These are phyloP conservation scores for Mycena latifolia DNA, from an alignment of 768 basidiomycete genomes.

Conservation along the genomic window DNA sequence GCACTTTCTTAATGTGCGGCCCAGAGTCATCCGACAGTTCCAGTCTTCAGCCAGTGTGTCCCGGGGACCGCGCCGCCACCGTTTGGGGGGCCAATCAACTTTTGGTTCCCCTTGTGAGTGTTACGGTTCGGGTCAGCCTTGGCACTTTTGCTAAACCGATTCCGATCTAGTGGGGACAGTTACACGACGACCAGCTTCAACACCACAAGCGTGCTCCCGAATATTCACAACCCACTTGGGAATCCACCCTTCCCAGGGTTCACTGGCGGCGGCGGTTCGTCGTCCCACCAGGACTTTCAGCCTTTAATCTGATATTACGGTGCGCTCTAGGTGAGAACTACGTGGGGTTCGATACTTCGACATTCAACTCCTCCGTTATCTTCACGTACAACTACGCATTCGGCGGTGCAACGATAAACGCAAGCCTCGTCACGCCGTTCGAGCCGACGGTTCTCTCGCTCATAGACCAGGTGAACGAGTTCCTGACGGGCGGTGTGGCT, in stretches of 20 bases:
- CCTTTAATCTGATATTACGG: neutral
- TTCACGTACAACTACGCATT: slow-evolving; percentile 77
- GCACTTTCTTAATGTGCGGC: slow-evolving; percentile 13
- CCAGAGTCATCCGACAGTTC: neutral
- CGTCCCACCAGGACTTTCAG: neutral
- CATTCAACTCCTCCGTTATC: slow-evolving; percentile 65
- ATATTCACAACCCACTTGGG: slow-evolving; percentile 48
- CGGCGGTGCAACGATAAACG: slow-evolving; percentile 75
- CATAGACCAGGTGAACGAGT: slow-evolving; percentile 73
- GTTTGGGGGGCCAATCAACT: slow-evolving; percentile 48
- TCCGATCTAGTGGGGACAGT: slow-evolving; percentile 43
- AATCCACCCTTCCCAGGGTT: slow-evolving; percentile 54
- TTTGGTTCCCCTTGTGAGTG: slow-evolving; percentile 34
- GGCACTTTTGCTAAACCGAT: no score
- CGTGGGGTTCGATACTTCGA: slow-evolving; percentile 65
- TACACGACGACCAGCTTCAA: slow-evolving; percentile 52
- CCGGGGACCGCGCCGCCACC: slow-evolving; percentile 42
- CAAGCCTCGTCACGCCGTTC: slow-evolving; percentile 67
- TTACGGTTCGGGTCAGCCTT: no score
- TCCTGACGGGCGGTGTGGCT: slow-evolving; percentile 59
- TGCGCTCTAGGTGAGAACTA: slow-evolving; percentile 62
- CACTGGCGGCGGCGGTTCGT: slow-evolving; percentile 40
- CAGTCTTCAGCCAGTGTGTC: slow-evolving; percentile 58
- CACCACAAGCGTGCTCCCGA: slow-evolving; percentile 41
- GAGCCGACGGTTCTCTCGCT: slow-evolving; percentile 64